A percentile compares a stretch with the other conserved stretches of the same genome.
phyloP scores from a whole-genome alignment of 768 basidiomycete genomes.

The Tulasnella sp. region DNA sequence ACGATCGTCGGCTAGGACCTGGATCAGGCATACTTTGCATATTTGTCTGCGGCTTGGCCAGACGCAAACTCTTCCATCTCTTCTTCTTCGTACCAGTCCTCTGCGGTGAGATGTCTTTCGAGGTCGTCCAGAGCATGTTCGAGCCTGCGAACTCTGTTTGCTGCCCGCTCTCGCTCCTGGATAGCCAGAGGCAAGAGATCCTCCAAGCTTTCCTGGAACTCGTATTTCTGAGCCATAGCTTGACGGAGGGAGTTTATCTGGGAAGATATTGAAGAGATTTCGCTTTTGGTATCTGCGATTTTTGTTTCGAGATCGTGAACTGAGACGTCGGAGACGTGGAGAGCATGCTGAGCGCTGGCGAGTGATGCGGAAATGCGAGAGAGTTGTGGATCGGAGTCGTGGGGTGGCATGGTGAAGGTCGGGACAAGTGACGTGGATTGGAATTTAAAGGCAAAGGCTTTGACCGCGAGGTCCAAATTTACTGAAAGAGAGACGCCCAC shows the following conservation, averaged over 20 bases:
- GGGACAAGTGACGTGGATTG: background rate
- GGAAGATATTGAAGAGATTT: conserved; percentile 1
- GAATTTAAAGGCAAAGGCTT: background rate
- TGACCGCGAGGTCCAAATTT: background rate
- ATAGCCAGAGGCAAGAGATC: background rate
- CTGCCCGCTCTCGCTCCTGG: conserved; percentile 1
- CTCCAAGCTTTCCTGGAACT: background rate
- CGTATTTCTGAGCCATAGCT: background rate
- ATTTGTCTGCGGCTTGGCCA: background rate
- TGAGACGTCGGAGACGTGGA: background rate
- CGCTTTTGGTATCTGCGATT: conserved; percentile 3
- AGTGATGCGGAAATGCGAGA: background rate
- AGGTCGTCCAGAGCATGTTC: background rate
- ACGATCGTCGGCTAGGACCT: background rate
- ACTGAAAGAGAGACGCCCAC: background rate
- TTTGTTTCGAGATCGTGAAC: background rate
- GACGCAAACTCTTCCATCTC: background rate
- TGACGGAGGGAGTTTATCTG: conserved; percentile 5
- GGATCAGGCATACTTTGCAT: background rate
- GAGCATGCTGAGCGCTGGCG: background rate
- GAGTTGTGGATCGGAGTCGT: background rate
- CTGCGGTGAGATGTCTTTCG: conserved; percentile 9
- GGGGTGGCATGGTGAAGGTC: background rate
- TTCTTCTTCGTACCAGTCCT: conserved; percentile 13
- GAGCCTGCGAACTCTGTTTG: background rate